phyloP scores from a whole-genome alignment of 2,329 filamentous ascomycete species.

The Plectosphaerella cucumerina region DNA sequence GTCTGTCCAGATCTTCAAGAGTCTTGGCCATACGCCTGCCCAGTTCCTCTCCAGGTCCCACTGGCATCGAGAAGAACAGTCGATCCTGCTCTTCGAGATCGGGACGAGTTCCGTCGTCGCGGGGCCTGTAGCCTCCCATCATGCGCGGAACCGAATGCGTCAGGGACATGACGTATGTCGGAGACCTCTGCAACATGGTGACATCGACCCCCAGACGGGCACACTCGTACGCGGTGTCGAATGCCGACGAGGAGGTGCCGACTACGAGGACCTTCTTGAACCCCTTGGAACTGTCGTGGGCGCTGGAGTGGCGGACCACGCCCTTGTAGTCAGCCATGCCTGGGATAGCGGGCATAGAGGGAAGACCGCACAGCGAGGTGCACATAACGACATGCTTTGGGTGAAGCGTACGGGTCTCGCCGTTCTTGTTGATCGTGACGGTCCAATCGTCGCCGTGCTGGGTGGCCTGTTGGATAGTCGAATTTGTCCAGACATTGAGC shows the following conservation, averaged over 20 bases:
- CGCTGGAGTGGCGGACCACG: neutral
- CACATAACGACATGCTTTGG: constrained; percentile 50
- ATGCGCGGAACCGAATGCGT: constrained; percentile 20
- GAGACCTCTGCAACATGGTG: constrained; percentile 13
- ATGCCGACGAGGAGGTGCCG: neutral
- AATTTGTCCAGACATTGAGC: constrained; percentile 57
- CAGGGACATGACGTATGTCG: constrained; percentile 27
- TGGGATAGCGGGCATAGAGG: constrained; percentile 23
- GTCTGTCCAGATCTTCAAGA: constrained; percentile 12
- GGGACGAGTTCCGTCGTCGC: constrained; percentile 37
- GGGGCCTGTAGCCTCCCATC: constrained; percentile 18
- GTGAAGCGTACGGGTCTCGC: constrained; percentile 36
- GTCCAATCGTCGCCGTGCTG: constrained; percentile 44
- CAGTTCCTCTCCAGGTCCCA: constrained; percentile 40
- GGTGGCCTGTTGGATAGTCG: constrained; percentile 36
- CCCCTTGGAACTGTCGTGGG: neutral
- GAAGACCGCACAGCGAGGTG: constrained; percentile 49
- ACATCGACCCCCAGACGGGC: neutral
- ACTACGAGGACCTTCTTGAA: neutral
- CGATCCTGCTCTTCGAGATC: constrained; percentile 43
- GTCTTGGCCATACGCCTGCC: constrained; percentile 7
- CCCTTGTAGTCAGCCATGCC: constrained; percentile 11
- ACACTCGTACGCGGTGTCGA: neutral
- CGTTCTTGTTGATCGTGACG: constrained; percentile 23
- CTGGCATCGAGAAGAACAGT: constrained; percentile 49